phyloP scores from a whole-genome alignment of 192 early-diverging fungal species.

The Umbelopsis sp. region DNA sequence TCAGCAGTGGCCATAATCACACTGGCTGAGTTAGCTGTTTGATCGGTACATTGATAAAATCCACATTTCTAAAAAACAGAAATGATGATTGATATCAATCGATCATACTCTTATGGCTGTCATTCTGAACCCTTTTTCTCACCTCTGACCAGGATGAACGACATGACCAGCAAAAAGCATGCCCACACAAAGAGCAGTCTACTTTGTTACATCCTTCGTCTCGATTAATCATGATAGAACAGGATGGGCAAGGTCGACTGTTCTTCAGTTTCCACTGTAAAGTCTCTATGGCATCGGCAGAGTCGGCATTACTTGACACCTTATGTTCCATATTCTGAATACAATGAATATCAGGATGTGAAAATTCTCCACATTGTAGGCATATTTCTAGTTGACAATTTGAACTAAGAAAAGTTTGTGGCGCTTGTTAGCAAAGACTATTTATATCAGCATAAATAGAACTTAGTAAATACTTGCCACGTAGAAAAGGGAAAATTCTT shows the following conservation, averaged over 20 bases:
- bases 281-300: slow-evolving; percentile 27
- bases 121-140: slow-evolving; percentile 16
- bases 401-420: slow-evolving; percentile 31
- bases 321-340: slow-evolving; percentile 47
- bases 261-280: slow-evolving; percentile 44
- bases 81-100: neutral
- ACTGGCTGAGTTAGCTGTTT: neutral
- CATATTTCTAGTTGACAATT: slow-evolving; percentile 47
- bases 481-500: slow-evolving; percentile 47
- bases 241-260: slow-evolving; percentile 65
- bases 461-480: slow-evolving; percentile 44
- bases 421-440: neutral
- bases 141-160: slow-evolving; percentile 56
- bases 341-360: slow-evolving; percentile 44
- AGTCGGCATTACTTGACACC: neutral
- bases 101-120: neutral
- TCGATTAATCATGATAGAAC: slow-evolving; percentile 65
- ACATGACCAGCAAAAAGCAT: slow-evolving; percentile 69
- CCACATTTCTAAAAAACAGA: slow-evolving; percentile 48
- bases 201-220: slow-evolving; percentile 78
- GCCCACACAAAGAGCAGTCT: slow-evolving; percentile 65
- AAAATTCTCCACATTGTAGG: slow-evolving; percentile 52
- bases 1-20: neutral
- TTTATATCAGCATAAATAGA: neutral
- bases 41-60: slow-evolving; percentile 58